These are phyloP conservation scores for Schizophyllum amplum DNA, from an alignment of 1,284 basidiomycete species.

Conservation along the genomic window DNA sequence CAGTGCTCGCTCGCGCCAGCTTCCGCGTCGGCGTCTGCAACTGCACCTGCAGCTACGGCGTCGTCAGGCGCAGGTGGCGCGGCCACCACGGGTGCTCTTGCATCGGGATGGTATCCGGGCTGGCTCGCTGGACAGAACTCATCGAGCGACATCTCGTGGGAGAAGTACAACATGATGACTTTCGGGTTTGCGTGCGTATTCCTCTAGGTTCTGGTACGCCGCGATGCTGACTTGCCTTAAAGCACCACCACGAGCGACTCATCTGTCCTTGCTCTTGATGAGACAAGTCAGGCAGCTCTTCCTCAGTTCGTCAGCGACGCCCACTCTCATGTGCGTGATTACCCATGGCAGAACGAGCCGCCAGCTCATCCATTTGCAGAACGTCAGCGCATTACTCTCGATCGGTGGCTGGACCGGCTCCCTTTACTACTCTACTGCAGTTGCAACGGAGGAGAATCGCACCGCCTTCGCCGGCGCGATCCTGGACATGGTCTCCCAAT, in stretches of 20 bases:
- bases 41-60: not conserved
- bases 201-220: not conserved
- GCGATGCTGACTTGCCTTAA: constrained; percentile 6
- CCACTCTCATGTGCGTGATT: constrained; percentile 41
- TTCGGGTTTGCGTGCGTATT: constrained; percentile 56
- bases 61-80: too few species aligned
- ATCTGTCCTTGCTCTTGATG: constrained; percentile 30
- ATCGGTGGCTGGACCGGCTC: constrained; percentile 88
- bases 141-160: constrained; percentile 46
- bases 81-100: constrained; percentile 19
- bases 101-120: constrained; percentile 57
- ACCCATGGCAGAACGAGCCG: too few species aligned
- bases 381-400: constrained; percentile 68
- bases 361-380: too few species aligned
- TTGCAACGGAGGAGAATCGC: constrained; percentile 52
- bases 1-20: constrained; percentile 27
- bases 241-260: constrained; percentile 43
- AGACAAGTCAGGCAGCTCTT: constrained; percentile 34
- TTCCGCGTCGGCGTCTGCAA: constrained; percentile 53
- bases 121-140: constrained; percentile 46
- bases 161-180: constrained; percentile 53
- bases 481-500: constrained; percentile 48
- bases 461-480: constrained; percentile 64
- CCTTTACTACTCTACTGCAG: constrained; percentile 67
- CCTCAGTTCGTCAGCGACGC: constrained; percentile 47